These are phyloP conservation scores for Chaetomidium leptoderma DNA, from an alignment of 495 filamentous ascomycete species.

Conservation along the genomic window DNA sequence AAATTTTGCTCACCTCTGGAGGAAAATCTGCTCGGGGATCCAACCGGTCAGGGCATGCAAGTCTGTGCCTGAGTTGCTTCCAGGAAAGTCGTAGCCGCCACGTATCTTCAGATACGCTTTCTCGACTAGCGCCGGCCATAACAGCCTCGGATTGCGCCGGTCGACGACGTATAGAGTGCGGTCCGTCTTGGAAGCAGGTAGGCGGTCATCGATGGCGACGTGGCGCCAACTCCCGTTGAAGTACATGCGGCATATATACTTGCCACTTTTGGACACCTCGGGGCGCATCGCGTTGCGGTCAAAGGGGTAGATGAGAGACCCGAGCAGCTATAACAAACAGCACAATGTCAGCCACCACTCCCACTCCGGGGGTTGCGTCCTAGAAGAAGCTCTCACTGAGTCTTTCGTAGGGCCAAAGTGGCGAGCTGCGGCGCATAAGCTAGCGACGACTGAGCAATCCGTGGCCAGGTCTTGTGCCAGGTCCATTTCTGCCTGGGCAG, in stretches of 20 bases:
- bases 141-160: conserved; percentile 64
- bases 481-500: conserved; percentile 55
- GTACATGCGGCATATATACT: conserved; percentile 85
- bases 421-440: conserved; percentile 73
- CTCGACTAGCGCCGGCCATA: conserved; percentile 93
- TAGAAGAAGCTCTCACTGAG: conserved; percentile 27
- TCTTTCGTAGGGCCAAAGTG: conserved; percentile 34
- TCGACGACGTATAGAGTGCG: conserved; percentile 84
- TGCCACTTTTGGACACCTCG: conserved; percentile 66
- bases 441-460: conserved; percentile 95
- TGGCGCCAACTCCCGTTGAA: conserved; percentile 92
- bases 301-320: conserved; percentile 68
- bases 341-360: conserved; percentile 1
- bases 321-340: conserved; percentile 52
- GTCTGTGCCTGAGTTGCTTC: conserved; percentile 96
- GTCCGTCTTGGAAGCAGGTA: conserved; percentile 69
- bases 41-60: conserved; percentile 87
- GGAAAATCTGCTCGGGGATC: conserved; percentile 93
- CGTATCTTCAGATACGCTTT: conserved; percentile 97
- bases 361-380: neutral
- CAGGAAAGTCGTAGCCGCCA: conserved; percentile 96
- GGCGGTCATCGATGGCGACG: conserved; percentile 86
- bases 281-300: conserved; percentile 53
- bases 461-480: conserved; percentile 90
- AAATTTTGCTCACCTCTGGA: conserved; percentile 57